Percentiles rank a stretch among this genome's conserved stretches.
phyloP scores from a whole-genome alignment of 2,329 filamentous ascomycete genomes.

The Coniochaeta pulveracea region DNA sequence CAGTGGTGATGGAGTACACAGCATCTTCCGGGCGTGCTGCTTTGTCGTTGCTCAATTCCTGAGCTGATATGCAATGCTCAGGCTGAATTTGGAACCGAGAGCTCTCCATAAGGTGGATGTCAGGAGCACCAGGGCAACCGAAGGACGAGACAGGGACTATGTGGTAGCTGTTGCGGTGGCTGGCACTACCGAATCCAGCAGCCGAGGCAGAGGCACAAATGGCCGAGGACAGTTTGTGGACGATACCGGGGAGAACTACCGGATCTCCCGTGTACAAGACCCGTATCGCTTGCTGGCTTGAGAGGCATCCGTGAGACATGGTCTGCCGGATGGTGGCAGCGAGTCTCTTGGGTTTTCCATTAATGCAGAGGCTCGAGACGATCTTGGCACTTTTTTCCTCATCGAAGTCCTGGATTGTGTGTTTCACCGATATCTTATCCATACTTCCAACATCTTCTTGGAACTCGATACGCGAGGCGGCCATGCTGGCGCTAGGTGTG shows the following conservation, averaged over 20 bases:
- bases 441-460: slow-evolving; percentile 23
- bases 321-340: slow-evolving; percentile 33
- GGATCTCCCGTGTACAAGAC: slow-evolving; percentile 36
- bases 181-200: slow-evolving; percentile 14
- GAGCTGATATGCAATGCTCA: slow-evolving; percentile 32
- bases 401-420: slow-evolving; percentile 30
- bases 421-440: slow-evolving; percentile 29
- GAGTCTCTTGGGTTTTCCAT: slow-evolving; percentile 22
- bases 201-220: slow-evolving; percentile 27
- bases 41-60: slow-evolving; percentile 16
- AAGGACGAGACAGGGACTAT: slow-evolving; percentile 38
- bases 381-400: slow-evolving; percentile 26
- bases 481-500: slow-evolving; percentile 6
- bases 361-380: slow-evolving; percentile 18
- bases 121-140: slow-evolving; percentile 30
- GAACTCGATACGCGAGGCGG: slow-evolving; percentile 29
- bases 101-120: slow-evolving; percentile 40
- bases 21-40: slow-evolving; percentile 15
- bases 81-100: slow-evolving; percentile 39
- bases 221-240: slow-evolving; percentile 35
- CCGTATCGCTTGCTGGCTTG: slow-evolving; percentile 31
- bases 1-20: slow-evolving; percentile 26
- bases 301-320: slow-evolving; percentile 32
- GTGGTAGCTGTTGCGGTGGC: slow-evolving; percentile 28
- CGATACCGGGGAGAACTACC: slow-evolving; percentile 25